Conservation (phyloP, 441 rosid genomes). For the Mallotus repandus region DNA sequence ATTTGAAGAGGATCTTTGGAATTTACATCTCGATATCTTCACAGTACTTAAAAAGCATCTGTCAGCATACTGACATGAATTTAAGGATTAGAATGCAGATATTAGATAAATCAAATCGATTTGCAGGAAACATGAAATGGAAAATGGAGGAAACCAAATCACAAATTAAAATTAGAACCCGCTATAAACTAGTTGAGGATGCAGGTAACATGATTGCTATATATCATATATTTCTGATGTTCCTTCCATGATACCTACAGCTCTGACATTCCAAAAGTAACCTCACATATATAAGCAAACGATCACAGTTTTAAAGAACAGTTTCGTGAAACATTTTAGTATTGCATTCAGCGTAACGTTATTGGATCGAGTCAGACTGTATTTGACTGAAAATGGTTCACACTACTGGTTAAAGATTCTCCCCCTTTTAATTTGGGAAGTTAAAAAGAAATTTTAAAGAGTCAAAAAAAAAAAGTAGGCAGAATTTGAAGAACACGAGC, state of each 20-base stretch:
- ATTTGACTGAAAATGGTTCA: no score
- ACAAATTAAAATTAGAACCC: neutral
- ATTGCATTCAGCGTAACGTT: no score
- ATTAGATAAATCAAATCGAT: neutral
- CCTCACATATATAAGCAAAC: no score
- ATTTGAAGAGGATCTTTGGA: slow-evolving; percentile 32
- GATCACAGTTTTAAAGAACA: no score
- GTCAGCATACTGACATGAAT: slow-evolving; percentile 36
- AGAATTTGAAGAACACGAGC: no score
- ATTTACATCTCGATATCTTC: slow-evolving; percentile 63
- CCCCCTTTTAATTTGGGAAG: no score
- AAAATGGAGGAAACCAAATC: neutral
- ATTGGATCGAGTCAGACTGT: no score
- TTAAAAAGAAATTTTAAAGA: no score
- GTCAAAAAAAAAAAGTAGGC: no score
- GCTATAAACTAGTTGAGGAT: neutral
- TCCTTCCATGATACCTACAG: neutral
- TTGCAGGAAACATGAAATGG: no score
- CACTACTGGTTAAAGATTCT: no score
- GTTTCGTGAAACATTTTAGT: no score
- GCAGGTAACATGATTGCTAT: neutral
- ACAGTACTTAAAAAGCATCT: slow-evolving; percentile 42
- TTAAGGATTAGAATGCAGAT: slow-evolving; percentile 12
- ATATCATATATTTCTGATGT: neutral
- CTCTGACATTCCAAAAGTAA: neutral